phyloP scores from a whole-genome alignment of 768 basidiomycete species.

The Xanthoconium stramineum region DNA sequence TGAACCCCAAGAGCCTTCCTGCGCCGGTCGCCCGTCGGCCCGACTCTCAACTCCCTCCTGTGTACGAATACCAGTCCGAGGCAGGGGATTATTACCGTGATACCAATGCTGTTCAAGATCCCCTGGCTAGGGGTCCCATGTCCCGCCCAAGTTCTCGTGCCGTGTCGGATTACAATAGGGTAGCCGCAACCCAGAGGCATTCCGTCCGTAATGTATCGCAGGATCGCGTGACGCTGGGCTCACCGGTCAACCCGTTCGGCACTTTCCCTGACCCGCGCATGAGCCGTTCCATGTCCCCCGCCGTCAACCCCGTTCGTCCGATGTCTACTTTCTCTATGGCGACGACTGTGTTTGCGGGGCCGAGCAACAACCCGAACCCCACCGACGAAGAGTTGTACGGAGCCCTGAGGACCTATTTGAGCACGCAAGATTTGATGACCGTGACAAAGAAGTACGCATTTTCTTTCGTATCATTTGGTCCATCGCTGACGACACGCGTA shows the following conservation, averaged over 20 bases:
- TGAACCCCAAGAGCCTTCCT: conserved; percentile 21
- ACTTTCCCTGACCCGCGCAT: conserved; percentile 41
- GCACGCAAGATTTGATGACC: conserved; percentile 68
- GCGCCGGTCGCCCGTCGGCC: conserved; percentile 37
- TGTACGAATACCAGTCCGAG: conserved; percentile 42
- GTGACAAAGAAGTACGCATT: conserved; percentile 60
- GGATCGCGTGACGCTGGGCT: conserved; percentile 36
- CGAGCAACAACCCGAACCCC: conserved; percentile 54
- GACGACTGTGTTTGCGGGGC: conserved; percentile 49
- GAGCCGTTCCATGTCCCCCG: conserved; percentile 32
- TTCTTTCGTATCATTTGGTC: background rate
- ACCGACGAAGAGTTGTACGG: conserved; percentile 58
- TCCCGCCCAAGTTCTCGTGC: conserved; percentile 34
- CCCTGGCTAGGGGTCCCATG: conserved; percentile 20
- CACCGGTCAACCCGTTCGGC: conserved; percentile 36
- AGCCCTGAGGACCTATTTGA: conserved; percentile 54
- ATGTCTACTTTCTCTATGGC: conserved; percentile 62
- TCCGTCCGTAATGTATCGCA: conserved; percentile 32
- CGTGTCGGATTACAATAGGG: conserved; percentile 30
- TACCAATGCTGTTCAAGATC: conserved; percentile 41
- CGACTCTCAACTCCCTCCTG: conserved; percentile 39
- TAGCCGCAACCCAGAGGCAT: conserved; percentile 23
- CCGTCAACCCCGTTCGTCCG: conserved; percentile 36
- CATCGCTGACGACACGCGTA: conserved; percentile 19
- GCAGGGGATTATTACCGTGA: conserved; percentile 61